These are phyloP conservation scores for Chrysoporthe deuterocubensis DNA, from an alignment of 2,329 filamentous ascomycete species.

Conservation along the genomic window DNA sequence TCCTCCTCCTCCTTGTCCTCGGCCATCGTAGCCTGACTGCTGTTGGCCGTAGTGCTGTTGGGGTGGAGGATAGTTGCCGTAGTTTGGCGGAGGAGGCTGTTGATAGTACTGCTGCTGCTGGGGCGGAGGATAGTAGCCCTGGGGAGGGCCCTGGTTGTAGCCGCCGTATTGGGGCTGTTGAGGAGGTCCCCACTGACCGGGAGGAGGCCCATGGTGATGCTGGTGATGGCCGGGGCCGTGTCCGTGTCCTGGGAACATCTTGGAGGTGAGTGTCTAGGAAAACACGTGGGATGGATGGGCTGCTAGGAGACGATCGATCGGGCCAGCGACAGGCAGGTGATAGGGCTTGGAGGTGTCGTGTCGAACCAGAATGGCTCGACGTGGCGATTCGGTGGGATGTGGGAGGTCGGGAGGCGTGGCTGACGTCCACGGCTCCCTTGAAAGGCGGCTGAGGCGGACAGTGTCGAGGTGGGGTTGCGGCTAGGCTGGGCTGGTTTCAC, in stretches of 20 bases:
- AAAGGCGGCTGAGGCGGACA: too few species aligned
- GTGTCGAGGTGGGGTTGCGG: too few species aligned
- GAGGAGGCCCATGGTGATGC: slow-evolving; percentile 29
- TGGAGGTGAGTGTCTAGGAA: neutral
- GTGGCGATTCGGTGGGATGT: neutral
- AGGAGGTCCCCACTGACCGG: slow-evolving; percentile 25
- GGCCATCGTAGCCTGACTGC: neutral
- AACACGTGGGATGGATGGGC: neutral
- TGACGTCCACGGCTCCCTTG: too few species aligned
- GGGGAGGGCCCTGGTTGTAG: slow-evolving; percentile 15
- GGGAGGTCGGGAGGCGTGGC: too few species aligned
- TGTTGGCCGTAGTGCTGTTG: slow-evolving; percentile 21
- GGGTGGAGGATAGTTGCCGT: slow-evolving; percentile 27
- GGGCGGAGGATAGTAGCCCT: slow-evolving; percentile 12
- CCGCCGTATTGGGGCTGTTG: slow-evolving; percentile 10
- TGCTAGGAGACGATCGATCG: neutral
- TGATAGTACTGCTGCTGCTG: slow-evolving; percentile 10
- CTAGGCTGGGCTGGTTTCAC: too few species aligned
- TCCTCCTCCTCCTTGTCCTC: slow-evolving; percentile 6
- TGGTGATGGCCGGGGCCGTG: slow-evolving; percentile 32
- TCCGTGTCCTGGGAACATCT: slow-evolving; percentile 34
- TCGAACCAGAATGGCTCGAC: neutral
- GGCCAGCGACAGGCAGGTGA: neutral
- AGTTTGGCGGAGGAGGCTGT: slow-evolving; percentile 16
- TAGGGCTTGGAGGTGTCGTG: neutral